These are phyloP conservation scores for Quercus berberidifolia DNA, from an alignment of 306 rosid species.

Conservation along the genomic window DNA sequence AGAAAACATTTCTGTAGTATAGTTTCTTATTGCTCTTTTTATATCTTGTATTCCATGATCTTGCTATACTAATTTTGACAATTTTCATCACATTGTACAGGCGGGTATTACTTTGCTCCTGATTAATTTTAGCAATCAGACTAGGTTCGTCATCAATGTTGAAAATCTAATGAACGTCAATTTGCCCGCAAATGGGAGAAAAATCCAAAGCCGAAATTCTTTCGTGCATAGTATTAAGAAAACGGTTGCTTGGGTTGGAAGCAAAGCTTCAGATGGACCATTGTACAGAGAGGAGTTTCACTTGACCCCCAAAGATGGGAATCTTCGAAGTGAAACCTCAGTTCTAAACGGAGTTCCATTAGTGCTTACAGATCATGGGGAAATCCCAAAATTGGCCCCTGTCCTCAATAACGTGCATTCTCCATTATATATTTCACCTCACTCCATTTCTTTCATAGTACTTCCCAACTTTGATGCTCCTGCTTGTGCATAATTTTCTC, in stretches of 20 bases:
- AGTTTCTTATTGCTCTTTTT: not conserved
- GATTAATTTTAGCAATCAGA: constrained; percentile 80
- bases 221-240: constrained; percentile 49
- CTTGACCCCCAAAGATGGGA: constrained; percentile 55
- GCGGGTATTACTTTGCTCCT: constrained; percentile 67
- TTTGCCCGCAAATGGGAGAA: constrained; percentile 10
- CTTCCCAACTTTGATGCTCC: constrained; percentile 59
- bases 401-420: constrained; percentile 27
- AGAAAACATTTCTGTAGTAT: not conserved
- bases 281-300: constrained; percentile 77
- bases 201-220: constrained; percentile 22
- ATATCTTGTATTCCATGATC: not conserved
- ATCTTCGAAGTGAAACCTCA: constrained; percentile 62
- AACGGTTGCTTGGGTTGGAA: constrained; percentile 78
- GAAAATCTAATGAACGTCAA: constrained; percentile 21
- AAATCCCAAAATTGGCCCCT: constrained; percentile 65
- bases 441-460: constrained; percentile 44
- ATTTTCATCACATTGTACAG: constrained; percentile 32
- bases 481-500: constrained; percentile 32
- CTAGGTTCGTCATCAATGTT: constrained; percentile 43
- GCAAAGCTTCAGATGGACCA: constrained; percentile 49
- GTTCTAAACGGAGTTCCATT: constrained; percentile 66
- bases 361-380: constrained; percentile 54
- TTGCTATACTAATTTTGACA: not conserved
- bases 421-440: constrained; percentile 38